Evolutionary conservation across 1,284 basidiomycete genomes (phyloP).

Genomic region (Kalmanozyma brasiliensis): DNA sequence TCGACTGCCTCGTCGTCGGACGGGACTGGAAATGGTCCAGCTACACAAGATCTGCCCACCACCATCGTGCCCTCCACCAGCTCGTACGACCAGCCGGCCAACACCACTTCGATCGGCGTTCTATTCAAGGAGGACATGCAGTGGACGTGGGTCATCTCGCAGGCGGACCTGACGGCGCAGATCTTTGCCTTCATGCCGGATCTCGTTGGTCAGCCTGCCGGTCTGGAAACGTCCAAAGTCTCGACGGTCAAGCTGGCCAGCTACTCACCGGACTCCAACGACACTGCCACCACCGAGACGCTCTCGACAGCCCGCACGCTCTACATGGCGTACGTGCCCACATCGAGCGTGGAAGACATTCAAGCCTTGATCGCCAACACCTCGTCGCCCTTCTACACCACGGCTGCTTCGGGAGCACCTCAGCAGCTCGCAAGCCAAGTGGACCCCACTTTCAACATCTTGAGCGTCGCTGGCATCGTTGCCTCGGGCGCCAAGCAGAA

Average conservation of each 20-base stretch:
- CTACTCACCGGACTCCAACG: constrained; percentile 29
- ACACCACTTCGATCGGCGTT: constrained; percentile 52
- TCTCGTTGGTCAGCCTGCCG: constrained; percentile 48
- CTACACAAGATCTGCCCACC: constrained; percentile 30
- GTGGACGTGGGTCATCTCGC: constrained; percentile 60
- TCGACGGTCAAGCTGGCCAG: constrained; percentile 53
- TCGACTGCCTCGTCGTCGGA: constrained; percentile 10
- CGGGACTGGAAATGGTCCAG: background rate
- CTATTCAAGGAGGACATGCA: constrained; percentile 57
- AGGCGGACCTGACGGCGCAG: constrained; percentile 63
- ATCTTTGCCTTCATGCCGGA: constrained; percentile 65
- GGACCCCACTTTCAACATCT: constrained; percentile 55
- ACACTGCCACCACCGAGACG: constrained; percentile 10
- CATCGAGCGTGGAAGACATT: constrained; percentile 30
- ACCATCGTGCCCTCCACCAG: constrained; percentile 49
- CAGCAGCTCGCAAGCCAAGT: constrained; percentile 58
- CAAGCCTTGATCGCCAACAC: constrained; percentile 42
- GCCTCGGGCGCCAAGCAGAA: constrained; percentile 13
- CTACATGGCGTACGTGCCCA: constrained; percentile 62
- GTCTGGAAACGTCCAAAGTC: constrained; percentile 33
- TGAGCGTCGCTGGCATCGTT: constrained; percentile 32
- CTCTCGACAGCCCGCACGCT: constrained; percentile 40
- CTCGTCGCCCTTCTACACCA: constrained; percentile 54
- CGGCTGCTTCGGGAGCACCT: constrained; percentile 44
- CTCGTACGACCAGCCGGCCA: constrained; percentile 37